Conservation (phyloP, 805 yeast genomes). For the Candida mattraensis region DNA sequence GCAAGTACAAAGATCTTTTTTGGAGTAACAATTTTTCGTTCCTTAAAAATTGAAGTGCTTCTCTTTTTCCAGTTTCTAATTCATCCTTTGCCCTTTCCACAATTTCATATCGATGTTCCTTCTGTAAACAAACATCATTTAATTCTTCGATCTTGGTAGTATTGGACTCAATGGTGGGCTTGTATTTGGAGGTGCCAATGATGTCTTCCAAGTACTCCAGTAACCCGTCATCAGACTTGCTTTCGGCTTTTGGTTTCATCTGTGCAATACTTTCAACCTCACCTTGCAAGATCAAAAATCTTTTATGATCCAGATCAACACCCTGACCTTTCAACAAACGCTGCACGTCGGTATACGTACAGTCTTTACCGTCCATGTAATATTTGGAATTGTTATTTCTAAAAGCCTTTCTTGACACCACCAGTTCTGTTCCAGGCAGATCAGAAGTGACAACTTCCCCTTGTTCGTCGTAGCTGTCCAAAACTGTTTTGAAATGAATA, state of each 20-base stretch:
- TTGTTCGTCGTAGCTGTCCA: conserved; percentile 43
- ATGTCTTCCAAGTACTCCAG: conserved; percentile 94
- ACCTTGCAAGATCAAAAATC: conserved; percentile 94
- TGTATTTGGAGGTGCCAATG: conserved; percentile 89
- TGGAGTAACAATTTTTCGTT: conserved; percentile 61
- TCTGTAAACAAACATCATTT: conserved; percentile 78
- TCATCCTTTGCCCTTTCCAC: conserved; percentile 73
- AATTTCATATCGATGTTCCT: conserved; percentile 73
- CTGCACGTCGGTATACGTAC: conserved; percentile 80
- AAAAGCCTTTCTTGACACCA: conserved; percentile 79
- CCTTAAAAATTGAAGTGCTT: conserved; percentile 64
- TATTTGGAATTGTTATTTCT: conserved; percentile 77
- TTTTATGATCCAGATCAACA: conserved; percentile 89
- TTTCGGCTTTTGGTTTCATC: conserved; percentile 97
- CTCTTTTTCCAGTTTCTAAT: conserved; percentile 60
- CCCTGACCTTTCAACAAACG: conserved; percentile 73
- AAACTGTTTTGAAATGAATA: conserved; percentile 77
- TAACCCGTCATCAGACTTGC: conserved; percentile 88
- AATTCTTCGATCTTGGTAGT: conserved; percentile 63
- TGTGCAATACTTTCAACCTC: conserved; percentile 98
- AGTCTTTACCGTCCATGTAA: conserved; percentile 64
- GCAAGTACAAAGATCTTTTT: conserved; percentile 56
- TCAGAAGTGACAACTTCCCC: conserved; percentile 37
- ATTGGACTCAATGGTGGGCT: conserved; percentile 68
- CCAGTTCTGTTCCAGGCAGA: conserved; percentile 56